Evolutionary conservation across 1,284 basidiomycete species (phyloP), one percentile per base, ranked within the genome.

Genomic region (Sphagnurus paluster): DNA sequence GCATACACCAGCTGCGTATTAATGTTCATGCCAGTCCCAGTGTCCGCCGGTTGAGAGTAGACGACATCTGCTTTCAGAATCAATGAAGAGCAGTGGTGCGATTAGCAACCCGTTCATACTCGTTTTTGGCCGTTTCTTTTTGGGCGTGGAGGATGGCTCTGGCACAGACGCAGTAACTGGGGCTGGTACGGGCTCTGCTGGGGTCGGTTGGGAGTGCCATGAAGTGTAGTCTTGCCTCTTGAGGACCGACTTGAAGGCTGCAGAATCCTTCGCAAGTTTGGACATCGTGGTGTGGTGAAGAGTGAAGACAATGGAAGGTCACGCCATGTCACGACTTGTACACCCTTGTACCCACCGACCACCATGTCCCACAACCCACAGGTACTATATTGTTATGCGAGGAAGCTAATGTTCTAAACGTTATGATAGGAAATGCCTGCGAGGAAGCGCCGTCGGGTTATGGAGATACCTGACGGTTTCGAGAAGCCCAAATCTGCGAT

Each of bases 1-100:
- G 87, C 88, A 58, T 90, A 91, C 2, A 92, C 82, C 28, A 96
- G 76, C 65, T 93, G 90, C 0, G 93, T 95, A 60, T 90, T 90
- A 51, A 89, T 76, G 69, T 95, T 89, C 36, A 70, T 76, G 6
- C 90, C 91, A 6, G 84, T 81, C 6, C 90, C 89, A 2, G 88
- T 92, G 59, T 91, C 83, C 19, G 84, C 83, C 4, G 93, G 90
- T 63, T 94, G 91, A 11, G 90, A 90, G 66, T 84, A 91, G 11
- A 91, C 85, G 49, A 85, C 69, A 69, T 79, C 82, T 85, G 66
- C 46, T 49, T 33, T 39, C 19, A 49, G 46, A 7, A 38, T 56
- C 53, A 55, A 59, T 55, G 6, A 17, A 42, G 20, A 16, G 17
- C 17, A 25, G 19, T 5, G 6, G 25, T 23, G 3, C 30, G 20